phyloP scores from a whole-genome alignment of 2,329 filamentous ascomycete genomes.

The Leptographium galeiforme region DNA sequence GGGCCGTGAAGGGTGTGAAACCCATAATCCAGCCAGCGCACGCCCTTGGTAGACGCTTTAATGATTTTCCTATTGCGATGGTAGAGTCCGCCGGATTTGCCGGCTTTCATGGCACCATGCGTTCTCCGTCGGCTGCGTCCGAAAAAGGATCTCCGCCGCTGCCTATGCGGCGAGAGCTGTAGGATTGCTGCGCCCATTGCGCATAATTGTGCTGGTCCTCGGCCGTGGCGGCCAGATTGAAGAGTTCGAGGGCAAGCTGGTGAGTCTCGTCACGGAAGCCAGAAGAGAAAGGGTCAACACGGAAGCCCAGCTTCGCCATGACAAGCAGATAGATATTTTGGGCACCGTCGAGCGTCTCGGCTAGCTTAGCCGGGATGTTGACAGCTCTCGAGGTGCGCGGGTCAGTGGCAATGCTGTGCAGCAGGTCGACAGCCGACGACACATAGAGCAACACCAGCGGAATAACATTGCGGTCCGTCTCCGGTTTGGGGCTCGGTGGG shows the following conservation, averaged over 20 bases:
- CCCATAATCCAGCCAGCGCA: too few relatives aligned
- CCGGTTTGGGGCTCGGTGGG: neutral
- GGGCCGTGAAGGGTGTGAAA: too few relatives aligned
- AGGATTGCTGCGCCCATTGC: constrained; percentile 12
- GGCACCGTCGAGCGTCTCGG: constrained; percentile 53
- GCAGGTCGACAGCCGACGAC: constrained; percentile 31
- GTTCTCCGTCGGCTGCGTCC: neutral
- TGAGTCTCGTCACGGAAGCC: constrained; percentile 44
- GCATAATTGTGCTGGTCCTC: constrained; percentile 38
- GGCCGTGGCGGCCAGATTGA: constrained; percentile 70
- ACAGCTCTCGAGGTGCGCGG: constrained; percentile 28
- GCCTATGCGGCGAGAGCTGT: neutral
- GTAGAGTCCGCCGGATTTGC: too few relatives aligned
- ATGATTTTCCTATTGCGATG: too few relatives aligned
- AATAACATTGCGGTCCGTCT: neutral
- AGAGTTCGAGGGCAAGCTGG: constrained; percentile 69
- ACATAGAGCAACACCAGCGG: constrained; percentile 31
- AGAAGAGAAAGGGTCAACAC: constrained; percentile 54
- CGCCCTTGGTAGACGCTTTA: too few relatives aligned
- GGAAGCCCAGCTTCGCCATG: constrained; percentile 70
- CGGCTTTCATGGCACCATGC: neutral
- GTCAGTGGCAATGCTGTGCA: constrained; percentile 39
- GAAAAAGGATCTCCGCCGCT: constrained; percentile 3
- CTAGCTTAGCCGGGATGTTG: constrained; percentile 60
- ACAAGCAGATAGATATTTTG: constrained; percentile 67